Evolutionary conservation across 2,329 filamentous ascomycete species (phyloP), one percentile per base, ranked within the genome.

Genomic region (Pseudocercospora musae): DNA sequence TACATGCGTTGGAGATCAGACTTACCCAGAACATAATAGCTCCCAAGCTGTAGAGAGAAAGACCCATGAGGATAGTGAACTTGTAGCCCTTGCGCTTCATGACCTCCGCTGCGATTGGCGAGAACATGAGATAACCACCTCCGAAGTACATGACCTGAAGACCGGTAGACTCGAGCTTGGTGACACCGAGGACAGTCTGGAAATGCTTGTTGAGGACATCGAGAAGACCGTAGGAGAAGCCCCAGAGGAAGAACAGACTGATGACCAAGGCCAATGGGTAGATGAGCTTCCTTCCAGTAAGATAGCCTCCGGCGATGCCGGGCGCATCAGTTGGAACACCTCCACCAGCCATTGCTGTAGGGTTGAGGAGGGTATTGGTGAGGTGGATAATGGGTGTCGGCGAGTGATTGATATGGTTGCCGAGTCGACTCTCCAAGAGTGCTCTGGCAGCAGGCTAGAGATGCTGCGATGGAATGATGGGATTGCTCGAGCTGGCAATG

Each of bases 231-330:
- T 50, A 53, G 2, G 57, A 59, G 60, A 63, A 63, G 29, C 61
- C 48, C 74, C 75, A 76, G 59, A 76, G 73, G 74, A 81, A 81
- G 75, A 82, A 81, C 49, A 81, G 75, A 31, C 76, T 75, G 48
- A 79, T 81, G 72, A 82, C 78, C 49, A 81, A 71, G 13, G 72
- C 66, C 53, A 84, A 77, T 9, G 82, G 82, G 65, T 81, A 76
- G 70, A 84, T 80, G 58, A 82, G 78, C 74, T 77, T 73, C 61
- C 76, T 72, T 64, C 77, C 75, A 15, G 79, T 79, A 53, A 81
- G 74, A 71, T 75, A 79, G 62, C 78, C 77, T 54, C 76, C 74
- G 56, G 72, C 71, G 27, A 79, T 70, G 29, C 73, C 68, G 27
- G 76, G 73, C 25, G 74, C 70, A 54, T 71, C 71, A 33, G 77